Evolutionary conservation across 345 rosid genomes (phyloP), one percentile per base, ranked within the genome.

Genomic region (Arabis alpina): DNA sequence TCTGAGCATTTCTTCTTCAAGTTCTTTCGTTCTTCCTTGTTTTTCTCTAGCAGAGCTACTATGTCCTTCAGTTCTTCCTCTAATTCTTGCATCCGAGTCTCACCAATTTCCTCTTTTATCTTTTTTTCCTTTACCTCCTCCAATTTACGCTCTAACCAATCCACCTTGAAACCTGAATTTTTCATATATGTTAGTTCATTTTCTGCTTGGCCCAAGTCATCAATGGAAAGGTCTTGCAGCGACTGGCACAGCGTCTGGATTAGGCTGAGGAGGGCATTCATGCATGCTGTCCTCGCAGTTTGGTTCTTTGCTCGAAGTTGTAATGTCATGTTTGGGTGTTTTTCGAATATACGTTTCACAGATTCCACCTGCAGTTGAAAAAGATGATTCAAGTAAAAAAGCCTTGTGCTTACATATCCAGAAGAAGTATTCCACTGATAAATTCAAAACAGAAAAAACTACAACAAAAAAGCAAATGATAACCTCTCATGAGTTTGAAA

Each of bases 71-170:
- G 2, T 6, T 7, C 16, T n/a, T n/a, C 10, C 41, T 61, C 53
- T 10, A 42, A 2, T 45, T 28, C 41, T 15, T 60, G 63, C 39
- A 55, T 9, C 45, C 47, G 19, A 23, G 12, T 36, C 65, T 24
- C 47, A 57, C 43, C 6, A 2, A 0, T 27, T 3, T 57, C 4
- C 16, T 69, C 73, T 25, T 48, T 16, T n/a, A 40, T 16, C 45
- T 62, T 42, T 15, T 57, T 57, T 58, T 8, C 11, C 14, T 12
- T 28, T 5, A 72, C 48, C 3, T 55, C 59, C 16, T 64, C 50
- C 3, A 64, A 10, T 27, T 56, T 65, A 23, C 11, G 9, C 42
- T 64, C 48, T 58, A 64, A 15, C 77, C 66, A 64, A 11, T 64
- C 53, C 53, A 73, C 25, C n/a, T 49, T 47, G n/a, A 64, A 58